phyloP scores from a whole-genome alignment of 257 asterid genomes.

The Galeopsis tetrahit region DNA sequence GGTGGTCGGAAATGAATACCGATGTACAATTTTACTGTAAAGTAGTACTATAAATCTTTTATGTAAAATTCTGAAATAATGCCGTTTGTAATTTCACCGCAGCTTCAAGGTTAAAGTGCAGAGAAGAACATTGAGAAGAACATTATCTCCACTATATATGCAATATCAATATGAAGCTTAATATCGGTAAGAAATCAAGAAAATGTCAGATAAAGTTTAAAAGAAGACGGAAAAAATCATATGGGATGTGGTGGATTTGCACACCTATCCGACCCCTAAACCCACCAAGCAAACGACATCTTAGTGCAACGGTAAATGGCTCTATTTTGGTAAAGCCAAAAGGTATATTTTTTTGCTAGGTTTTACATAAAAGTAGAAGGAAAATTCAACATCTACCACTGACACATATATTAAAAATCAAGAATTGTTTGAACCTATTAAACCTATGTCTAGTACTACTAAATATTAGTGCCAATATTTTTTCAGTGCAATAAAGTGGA shows the following conservation, averaged over 20 bases:
- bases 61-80: neutral
- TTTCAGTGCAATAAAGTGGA: neutral
- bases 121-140: neutral
- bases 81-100: neutral
- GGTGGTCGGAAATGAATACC: neutral
- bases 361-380: neutral
- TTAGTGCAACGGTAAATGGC: too few species aligned
- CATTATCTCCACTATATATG: too few species aligned
- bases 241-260: too few species aligned
- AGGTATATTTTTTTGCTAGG: too few species aligned
- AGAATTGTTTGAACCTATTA: slow-evolving; percentile 22
- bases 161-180: too few species aligned
- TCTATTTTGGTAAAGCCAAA: too few species aligned
- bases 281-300: too few species aligned
- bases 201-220: too few species aligned
- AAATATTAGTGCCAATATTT: neutral
- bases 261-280: too few species aligned
- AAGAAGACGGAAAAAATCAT: too few species aligned
- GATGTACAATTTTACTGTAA: neutral
- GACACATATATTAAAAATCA: slow-evolving; percentile 26
- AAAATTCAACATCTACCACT: slow-evolving; percentile 26
- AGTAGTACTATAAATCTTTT: neutral
- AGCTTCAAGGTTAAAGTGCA: neutral
- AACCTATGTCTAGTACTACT: neutral
- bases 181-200: too few species aligned